Evolutionary conservation across 2,329 filamentous ascomycete species (phyloP).

Genomic region (Rutstroemia sp.): DNA sequence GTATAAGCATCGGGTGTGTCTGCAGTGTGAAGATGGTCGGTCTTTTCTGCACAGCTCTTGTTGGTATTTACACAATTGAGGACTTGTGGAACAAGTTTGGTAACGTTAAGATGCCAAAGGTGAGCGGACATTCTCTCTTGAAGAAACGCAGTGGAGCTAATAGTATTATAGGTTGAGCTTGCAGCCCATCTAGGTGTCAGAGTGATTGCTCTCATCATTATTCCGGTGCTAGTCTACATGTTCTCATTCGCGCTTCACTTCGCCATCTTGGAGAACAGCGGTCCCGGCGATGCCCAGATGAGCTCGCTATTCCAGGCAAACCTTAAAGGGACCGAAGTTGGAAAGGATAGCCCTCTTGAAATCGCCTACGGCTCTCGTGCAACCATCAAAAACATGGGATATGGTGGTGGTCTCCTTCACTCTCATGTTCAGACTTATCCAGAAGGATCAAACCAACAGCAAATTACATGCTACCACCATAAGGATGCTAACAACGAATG

Average conservation of each 20-base stretch:
- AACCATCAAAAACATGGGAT: slow-evolving; percentile 99
- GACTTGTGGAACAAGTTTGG: slow-evolving; percentile 99
- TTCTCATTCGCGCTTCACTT: slow-evolving; percentile 96
- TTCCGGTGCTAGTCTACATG: slow-evolving; percentile 88
- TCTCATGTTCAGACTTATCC: slow-evolving; percentile 96
- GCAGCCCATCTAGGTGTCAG: slow-evolving; percentile 73
- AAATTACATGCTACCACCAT: slow-evolving; percentile 98
- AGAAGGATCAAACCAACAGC: slow-evolving; percentile 88
- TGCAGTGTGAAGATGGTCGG: slow-evolving; percentile 99
- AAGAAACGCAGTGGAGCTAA: slow-evolving; percentile 9
- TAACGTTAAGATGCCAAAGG: slow-evolving; percentile 81
- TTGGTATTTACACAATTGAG: slow-evolving; percentile 91
- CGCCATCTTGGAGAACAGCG: slow-evolving; percentile 83
- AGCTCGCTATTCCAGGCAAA: slow-evolving; percentile 99
- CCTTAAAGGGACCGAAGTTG: slow-evolving; percentile 85
- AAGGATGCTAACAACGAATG: slow-evolving; percentile 99
- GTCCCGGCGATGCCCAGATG: slow-evolving; percentile 99
- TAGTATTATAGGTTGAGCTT: slow-evolving; percentile 45
- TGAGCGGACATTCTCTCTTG: slow-evolving; percentile 32
- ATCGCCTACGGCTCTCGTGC: slow-evolving; percentile 81
- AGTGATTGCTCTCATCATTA: slow-evolving; percentile 77
- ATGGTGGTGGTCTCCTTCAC: slow-evolving; percentile 91
- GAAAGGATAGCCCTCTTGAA: slow-evolving; percentile 89
- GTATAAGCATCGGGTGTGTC: slow-evolving; percentile 93
- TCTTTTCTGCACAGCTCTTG: slow-evolving; percentile 88